These are phyloP conservation scores for Mortierella sp. DNA, from an alignment of 371 early-diverging fungal genomes.

Conservation along the genomic window DNA sequence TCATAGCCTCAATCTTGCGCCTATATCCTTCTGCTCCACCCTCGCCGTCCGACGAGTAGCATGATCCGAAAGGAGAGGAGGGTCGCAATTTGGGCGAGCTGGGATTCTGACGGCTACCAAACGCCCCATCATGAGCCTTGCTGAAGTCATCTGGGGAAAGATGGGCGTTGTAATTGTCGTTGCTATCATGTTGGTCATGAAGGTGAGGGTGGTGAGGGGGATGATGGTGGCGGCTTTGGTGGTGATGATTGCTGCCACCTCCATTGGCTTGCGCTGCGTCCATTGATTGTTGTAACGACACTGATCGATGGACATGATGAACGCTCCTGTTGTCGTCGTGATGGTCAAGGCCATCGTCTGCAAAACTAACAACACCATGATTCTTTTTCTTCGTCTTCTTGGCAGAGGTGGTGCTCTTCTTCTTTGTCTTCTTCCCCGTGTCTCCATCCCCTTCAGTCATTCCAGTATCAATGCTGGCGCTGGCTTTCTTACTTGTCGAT, in stretches of 20 bases:
- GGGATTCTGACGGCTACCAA: not conserved
- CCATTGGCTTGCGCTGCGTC: conserved; percentile 8
- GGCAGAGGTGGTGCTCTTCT: not conserved
- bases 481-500: not conserved
- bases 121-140: not conserved
- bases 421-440: conserved; percentile 16
- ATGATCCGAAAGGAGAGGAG: conserved; percentile 19
- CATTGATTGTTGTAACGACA: conserved; percentile 28
- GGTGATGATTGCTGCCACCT: not conserved
- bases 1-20: conserved; percentile 67
- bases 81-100: conserved; percentile 1
- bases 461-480: too few relatives aligned
- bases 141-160: conserved; percentile 21
- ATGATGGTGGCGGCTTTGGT: not conserved
- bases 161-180: not conserved
- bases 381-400: conserved; percentile 16
- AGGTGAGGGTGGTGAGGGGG: not conserved
- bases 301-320: conserved; percentile 31
- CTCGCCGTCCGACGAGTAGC: conserved; percentile 18
- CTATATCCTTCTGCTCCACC: conserved; percentile 58
- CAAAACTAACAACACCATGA: conserved; percentile 25
- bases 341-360: not conserved
- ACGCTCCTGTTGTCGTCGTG: not conserved
- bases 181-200: too few relatives aligned
- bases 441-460: not conserved